Base-by-base conservation (phyloP, 768 basidiomycete species). In the Hygrophorus pudorinus region DNA sequence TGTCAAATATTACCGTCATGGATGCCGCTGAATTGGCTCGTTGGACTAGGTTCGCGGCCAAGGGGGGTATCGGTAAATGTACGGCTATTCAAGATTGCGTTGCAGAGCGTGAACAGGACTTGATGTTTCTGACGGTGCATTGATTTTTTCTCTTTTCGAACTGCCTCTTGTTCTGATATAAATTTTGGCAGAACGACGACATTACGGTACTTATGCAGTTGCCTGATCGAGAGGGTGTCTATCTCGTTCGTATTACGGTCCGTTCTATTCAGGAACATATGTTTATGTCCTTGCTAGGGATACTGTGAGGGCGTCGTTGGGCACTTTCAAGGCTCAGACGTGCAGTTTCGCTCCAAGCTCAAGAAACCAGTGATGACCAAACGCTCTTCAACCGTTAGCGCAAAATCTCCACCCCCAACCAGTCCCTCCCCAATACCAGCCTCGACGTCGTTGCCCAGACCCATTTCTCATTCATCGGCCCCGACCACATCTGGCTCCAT, bases 231-330 rank as follows among this genome's bases (percentile, higher is more conserved):
- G 70, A 75, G 0, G 75, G 69, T 14, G 38, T 70, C 7, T 89
- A 69, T 59, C 66, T 90, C n/a, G 86, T 88, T 45, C 46, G 74
- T 72, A 30, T 51, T 50, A 11, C 28, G 6, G 12, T 21, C 45
- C 21, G 21, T 29, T 33, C 27, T 18, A 27, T 31, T 21, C 38
- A 20, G 11, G 18, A 7, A 33, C 33, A 17, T 12, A 31, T 48
- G 33, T 13, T 18, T 29, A 21, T 11, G 12, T 42, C 16, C 38
- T 0, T 52, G 88, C 14, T 33, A 48, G 86, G 88, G 89, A 3
- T 85, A 81, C 51, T 92, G 88, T 55, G 88, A 92, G 63, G 88
- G 81, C 42, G 84, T 91, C 42, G 83, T 91, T 2, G 88, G 88
- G 8, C 71, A 77, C 4, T 90, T 92, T 56, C 62, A 64, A 13